phyloP scores from a whole-genome alignment of 2,329 filamentous ascomycete species.

The Dactylella cylindrospora region DNA sequence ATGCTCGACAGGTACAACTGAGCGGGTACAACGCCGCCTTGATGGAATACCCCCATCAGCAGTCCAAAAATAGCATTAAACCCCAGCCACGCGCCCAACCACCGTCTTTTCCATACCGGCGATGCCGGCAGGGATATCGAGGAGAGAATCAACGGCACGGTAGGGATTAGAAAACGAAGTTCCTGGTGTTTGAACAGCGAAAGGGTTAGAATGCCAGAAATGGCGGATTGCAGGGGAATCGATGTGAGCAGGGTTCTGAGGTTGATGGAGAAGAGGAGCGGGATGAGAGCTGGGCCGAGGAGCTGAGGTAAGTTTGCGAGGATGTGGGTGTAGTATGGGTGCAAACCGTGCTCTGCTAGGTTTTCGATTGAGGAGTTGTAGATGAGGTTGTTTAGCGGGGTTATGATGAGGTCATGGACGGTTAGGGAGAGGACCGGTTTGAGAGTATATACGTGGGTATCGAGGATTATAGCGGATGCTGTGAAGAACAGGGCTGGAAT shows the following conservation, averaged over 20 bases:
- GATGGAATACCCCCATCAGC: slow-evolving; percentile 59
- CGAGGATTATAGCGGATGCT: slow-evolving; percentile 58
- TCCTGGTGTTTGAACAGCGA: slow-evolving; percentile 55
- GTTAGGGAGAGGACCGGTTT: slow-evolving; percentile 6
- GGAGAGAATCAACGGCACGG: slow-evolving; percentile 58
- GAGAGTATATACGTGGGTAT: slow-evolving; percentile 42
- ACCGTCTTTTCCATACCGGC: slow-evolving; percentile 50
- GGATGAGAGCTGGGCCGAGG: slow-evolving; percentile 57
- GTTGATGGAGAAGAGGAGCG: slow-evolving; percentile 52
- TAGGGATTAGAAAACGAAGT: slow-evolving; percentile 58
- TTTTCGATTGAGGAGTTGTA: slow-evolving; percentile 58
- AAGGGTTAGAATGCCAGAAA: slow-evolving; percentile 46
- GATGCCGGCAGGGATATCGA: slow-evolving; percentile 54
- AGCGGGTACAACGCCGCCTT: slow-evolving; percentile 58
- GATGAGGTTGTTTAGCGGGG: slow-evolving; percentile 58
- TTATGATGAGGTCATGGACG: slow-evolving; percentile 53
- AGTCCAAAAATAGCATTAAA: slow-evolving; percentile 58
- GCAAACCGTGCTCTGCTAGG: slow-evolving; percentile 59
- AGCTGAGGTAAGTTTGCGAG: slow-evolving; percentile 59
- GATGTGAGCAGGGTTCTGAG: neutral
- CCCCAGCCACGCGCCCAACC: slow-evolving; percentile 55
- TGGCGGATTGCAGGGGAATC: slow-evolving; percentile 46
- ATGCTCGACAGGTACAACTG: slow-evolving; percentile 55
- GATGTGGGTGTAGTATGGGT: slow-evolving; percentile 59
- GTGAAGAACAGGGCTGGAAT: slow-evolving; percentile 63